phyloP scores from a whole-genome alignment of 495 filamentous ascomycete genomes.

The Penicillium samsonianum region DNA sequence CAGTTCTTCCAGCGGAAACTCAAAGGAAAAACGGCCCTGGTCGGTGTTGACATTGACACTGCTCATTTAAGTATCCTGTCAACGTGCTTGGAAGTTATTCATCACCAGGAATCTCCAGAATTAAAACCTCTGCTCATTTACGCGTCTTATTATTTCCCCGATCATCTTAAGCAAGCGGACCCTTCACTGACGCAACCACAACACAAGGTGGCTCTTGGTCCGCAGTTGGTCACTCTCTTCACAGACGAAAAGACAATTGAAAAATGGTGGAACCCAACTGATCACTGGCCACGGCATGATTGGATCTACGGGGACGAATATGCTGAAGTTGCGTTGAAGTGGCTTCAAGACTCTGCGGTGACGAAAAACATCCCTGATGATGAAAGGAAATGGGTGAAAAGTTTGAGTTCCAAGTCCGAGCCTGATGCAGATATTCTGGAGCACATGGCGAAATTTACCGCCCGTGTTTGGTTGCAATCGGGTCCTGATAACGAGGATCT shows the following conservation, averaged over 20 bases:
- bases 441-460: conserved; percentile 15
- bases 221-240: conserved; percentile 17
- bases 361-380: conserved; percentile 19
- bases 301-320: conserved; percentile 19
- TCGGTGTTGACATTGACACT: conserved; percentile 16
- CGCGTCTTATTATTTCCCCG: neutral
- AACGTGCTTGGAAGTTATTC: conserved; percentile 11
- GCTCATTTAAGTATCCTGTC: conserved; percentile 10
- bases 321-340: conserved; percentile 15
- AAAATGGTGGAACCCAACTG: conserved; percentile 16
- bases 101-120: neutral
- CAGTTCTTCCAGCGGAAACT: conserved; percentile 25
- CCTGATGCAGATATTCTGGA: conserved; percentile 28
- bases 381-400: conserved; percentile 21
- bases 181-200: conserved; percentile 19
- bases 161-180: conserved; percentile 13
- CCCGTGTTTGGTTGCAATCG: conserved; percentile 18
- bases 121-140: conserved; percentile 1
- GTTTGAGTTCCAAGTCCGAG: conserved; percentile 23
- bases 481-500: neutral
- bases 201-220: conserved; percentile 16
- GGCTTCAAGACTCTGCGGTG: conserved; percentile 26
- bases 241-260: conserved; percentile 10
- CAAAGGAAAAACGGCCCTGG: conserved; percentile 14
- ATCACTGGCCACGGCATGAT: neutral